These are phyloP conservation scores for Metschnikowia lochheadii DNA, from an alignment of 805 yeast species.

Conservation along the genomic window DNA sequence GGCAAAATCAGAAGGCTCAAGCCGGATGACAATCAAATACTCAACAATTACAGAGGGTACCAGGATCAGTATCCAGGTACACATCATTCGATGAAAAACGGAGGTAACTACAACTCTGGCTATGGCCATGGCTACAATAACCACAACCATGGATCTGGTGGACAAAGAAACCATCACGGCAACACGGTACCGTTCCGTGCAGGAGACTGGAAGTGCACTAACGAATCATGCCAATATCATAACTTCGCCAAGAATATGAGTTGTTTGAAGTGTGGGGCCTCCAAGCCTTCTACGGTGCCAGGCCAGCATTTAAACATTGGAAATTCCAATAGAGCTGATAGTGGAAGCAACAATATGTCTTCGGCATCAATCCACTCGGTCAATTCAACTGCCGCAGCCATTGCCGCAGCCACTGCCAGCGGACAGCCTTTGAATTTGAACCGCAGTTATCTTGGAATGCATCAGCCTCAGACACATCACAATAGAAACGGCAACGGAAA, in stretches of 20 bases:
- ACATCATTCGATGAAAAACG: conserved; percentile 11
- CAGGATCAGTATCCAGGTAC: conserved; percentile 13
- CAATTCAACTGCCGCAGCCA: conserved; percentile 43
- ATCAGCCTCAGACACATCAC: conserved; percentile 33
- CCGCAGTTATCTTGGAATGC: conserved; percentile 28
- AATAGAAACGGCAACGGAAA: conserved; percentile 6
- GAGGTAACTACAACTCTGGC: conserved; percentile 12
- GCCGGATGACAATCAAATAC: conserved; percentile 14
- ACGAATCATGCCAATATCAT: conserved; percentile 77
- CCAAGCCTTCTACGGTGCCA: conserved; percentile 41
- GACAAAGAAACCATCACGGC: conserved; percentile 22
- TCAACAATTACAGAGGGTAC: conserved; percentile 7
- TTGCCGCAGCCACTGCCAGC: conserved; percentile 46
- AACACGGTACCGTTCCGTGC: conserved; percentile 88
- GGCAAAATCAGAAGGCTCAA: conserved; percentile 8
- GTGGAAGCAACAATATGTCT: conserved; percentile 5
- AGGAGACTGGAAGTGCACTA: conserved; percentile 92
- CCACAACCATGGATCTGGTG: conserved; percentile 13
- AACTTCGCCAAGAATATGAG: conserved; percentile 87
- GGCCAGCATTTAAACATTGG: conserved; percentile 7
- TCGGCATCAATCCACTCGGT: conserved; percentile 23
- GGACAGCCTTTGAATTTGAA: conserved; percentile 42
- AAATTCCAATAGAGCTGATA: conserved; percentile 7
- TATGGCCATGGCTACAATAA: conserved; percentile 16
- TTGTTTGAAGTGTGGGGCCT: conserved; percentile 85